These are phyloP conservation scores for Scopulariopsis brevicaulis DNA, from an alignment of 2,329 filamentous ascomycete genomes.

Conservation along the genomic window DNA sequence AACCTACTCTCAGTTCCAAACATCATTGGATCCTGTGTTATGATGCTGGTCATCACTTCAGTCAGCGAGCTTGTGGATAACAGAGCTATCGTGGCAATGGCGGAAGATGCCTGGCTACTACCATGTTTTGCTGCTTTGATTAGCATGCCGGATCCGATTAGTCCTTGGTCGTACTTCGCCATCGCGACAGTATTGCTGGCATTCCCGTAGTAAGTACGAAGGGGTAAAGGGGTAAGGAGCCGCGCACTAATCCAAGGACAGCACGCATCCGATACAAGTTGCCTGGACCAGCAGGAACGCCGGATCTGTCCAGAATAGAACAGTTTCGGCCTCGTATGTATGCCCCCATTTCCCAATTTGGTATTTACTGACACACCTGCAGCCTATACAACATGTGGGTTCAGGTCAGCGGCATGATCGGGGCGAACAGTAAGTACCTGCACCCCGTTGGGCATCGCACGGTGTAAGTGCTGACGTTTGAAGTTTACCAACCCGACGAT, in stretches of 20 bases:
- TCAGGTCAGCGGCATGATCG: conserved; percentile 25
- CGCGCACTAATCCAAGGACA: conserved; percentile 5
- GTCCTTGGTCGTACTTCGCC: conserved; percentile 35
- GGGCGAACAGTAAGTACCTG: conserved; percentile 21
- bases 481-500: conserved; percentile 23
- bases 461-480: conserved; percentile 5
- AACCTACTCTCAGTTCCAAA: conserved; percentile 41
- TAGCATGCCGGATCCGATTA: conserved; percentile 22
- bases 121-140: conserved; percentile 39
- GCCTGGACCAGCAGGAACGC: conserved; percentile 47
- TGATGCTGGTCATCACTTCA: conserved; percentile 35
- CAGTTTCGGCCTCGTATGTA: conserved; percentile 29
- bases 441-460: neutral
- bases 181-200: conserved; percentile 35
- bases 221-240: neutral
- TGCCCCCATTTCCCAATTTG: neutral
- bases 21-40: conserved; percentile 33
- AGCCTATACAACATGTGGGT: conserved; percentile 41
- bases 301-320: conserved; percentile 44
- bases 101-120: conserved; percentile 39
- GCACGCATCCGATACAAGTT: conserved; percentile 43
- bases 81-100: conserved; percentile 34
- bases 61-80: conserved; percentile 37
- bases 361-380: conserved; percentile 14
- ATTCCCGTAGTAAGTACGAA: conserved; percentile 35